Conservation (phyloP, 805 yeast species). For the Pichia deserticola region DNA sequence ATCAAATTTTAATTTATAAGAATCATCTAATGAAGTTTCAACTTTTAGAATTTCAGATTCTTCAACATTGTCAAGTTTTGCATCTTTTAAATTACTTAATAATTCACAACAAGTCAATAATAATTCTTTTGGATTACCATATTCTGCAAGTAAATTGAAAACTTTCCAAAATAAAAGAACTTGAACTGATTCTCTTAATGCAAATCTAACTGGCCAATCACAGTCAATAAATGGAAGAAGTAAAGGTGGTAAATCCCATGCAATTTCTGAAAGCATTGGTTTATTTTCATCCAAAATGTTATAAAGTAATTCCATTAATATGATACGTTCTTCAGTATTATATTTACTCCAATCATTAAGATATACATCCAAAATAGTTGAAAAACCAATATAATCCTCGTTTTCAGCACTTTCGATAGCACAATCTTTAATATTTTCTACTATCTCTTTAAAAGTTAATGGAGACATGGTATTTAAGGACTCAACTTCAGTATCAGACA, state of each 20-base stretch:
- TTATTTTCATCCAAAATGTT: slow-evolving; percentile 38
- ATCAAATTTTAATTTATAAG: slow-evolving; percentile 11
- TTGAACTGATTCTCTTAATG: slow-evolving; percentile 34
- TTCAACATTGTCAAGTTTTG: background rate
- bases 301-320: slow-evolving; percentile 39
- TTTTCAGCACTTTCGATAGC: slow-evolving; percentile 31
- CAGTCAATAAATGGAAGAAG: slow-evolving; percentile 46
- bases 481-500: slow-evolving; percentile 14
- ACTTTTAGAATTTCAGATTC: background rate
- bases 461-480: slow-evolving; percentile 10
- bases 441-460: slow-evolving; percentile 2
- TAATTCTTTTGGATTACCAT: slow-evolving; percentile 78
- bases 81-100: slow-evolving; percentile 31
- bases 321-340: slow-evolving; percentile 41
- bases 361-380: slow-evolving; percentile 64
- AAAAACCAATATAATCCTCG: slow-evolving; percentile 59
- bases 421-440: slow-evolving; percentile 16
- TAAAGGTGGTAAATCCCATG: slow-evolving; percentile 86
- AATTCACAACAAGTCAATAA: slow-evolving; percentile 66
- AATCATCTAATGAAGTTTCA: background rate
- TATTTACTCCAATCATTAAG: slow-evolving; percentile 42
- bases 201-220: slow-evolving; percentile 26
- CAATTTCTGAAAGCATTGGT: slow-evolving; percentile 56
- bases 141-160: slow-evolving; percentile 55
- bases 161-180: slow-evolving; percentile 33